Percentiles rank a stretch among this genome's conserved stretches.
These are phyloP conservation scores for Lagerstroemia speciosa DNA, from an alignment of 345 rosid species.

Conservation along the genomic window DNA sequence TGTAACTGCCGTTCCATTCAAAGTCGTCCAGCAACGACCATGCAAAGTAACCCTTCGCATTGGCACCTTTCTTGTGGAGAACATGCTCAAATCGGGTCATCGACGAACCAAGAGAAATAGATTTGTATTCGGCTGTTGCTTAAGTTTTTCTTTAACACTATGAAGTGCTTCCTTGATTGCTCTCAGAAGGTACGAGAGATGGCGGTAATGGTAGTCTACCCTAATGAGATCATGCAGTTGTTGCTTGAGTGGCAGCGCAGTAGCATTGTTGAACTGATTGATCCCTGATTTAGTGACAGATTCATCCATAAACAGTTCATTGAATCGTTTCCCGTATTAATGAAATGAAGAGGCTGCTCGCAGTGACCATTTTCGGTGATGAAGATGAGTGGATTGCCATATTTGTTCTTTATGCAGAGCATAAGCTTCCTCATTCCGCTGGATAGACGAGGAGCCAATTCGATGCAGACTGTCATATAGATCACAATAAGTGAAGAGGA, in stretches of 20 bases:
- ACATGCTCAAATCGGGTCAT: neutral
- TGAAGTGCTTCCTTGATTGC: conserved; percentile 20
- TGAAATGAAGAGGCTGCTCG: too few species aligned
- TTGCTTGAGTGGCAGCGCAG: conserved; percentile 16
- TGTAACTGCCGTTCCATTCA: conserved; percentile 30
- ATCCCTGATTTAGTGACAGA: conserved; percentile 28
- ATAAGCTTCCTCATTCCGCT: neutral
- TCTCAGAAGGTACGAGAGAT: conserved; percentile 18
- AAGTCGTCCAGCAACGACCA: conserved; percentile 42
- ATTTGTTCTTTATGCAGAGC: conserved; percentile 6
- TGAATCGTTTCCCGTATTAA: too few species aligned
- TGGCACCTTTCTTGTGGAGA: conserved; percentile 5
- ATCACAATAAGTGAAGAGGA: too few species aligned
- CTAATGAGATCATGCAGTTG: conserved; percentile 26
- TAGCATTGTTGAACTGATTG: conserved; percentile 22
- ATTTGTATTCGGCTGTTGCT: too few species aligned
- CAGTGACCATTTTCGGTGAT: conserved; percentile 18
- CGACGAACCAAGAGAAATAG: too few species aligned
- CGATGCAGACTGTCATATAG: conserved; percentile 17
- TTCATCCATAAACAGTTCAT: conserved; percentile 15
- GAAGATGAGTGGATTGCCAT: conserved; percentile 6
- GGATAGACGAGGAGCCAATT: conserved; percentile 11
- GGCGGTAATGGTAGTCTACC: conserved; percentile 20
- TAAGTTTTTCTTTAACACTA: too few species aligned
- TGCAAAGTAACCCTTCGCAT: conserved; percentile 33